Conservation (phyloP, 257 asterid genomes). For the Lycium ferocissimum region DNA sequence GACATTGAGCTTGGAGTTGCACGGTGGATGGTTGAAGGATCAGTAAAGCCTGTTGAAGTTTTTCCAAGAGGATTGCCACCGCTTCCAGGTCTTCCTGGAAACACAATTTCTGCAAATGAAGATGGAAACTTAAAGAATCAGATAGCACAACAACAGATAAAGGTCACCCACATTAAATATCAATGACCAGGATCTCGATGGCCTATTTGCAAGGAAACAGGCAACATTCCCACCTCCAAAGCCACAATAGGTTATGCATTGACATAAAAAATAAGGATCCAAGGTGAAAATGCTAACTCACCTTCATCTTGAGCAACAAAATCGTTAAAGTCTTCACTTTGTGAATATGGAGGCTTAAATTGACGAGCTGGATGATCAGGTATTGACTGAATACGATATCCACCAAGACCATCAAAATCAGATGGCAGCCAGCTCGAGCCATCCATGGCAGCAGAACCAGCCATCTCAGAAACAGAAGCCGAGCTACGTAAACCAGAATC, state of each 20-base stretch:
- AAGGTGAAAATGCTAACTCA: conserved; percentile 39
- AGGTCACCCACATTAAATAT: not conserved
- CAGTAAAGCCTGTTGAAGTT: conserved; percentile 50
- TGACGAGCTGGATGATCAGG: conserved; percentile 56
- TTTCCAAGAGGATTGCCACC: conserved; percentile 62
- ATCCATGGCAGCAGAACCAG: conserved; percentile 47
- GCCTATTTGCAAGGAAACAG: not conserved
- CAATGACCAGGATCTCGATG: not conserved
- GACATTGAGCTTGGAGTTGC: conserved; percentile 46
- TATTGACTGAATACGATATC: conserved; percentile 50
- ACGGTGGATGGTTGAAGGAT: conserved; percentile 47
- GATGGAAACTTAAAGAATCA: not conserved
- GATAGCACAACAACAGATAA: conserved; percentile 29
- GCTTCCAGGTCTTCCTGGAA: conserved; percentile 88
- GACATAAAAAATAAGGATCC: not conserved
- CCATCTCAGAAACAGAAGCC: conserved; percentile 49
- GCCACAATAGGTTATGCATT: not conserved
- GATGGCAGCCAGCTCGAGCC: conserved; percentile 59
- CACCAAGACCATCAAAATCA: conserved; percentile 60
- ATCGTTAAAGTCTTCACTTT: conserved; percentile 55
- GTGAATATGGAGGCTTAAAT: conserved; percentile 53
- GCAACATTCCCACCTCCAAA: not conserved
- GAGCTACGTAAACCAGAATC: conserved; percentile 53
- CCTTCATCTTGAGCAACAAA: conserved; percentile 80
- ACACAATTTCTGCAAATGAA: conserved; percentile 64